Percentiles rank a stretch among this genome's conserved stretches.
Evolutionary conservation across 495 filamentous ascomycete species (phyloP).

Genomic region (Neurospora cerealis): DNA sequence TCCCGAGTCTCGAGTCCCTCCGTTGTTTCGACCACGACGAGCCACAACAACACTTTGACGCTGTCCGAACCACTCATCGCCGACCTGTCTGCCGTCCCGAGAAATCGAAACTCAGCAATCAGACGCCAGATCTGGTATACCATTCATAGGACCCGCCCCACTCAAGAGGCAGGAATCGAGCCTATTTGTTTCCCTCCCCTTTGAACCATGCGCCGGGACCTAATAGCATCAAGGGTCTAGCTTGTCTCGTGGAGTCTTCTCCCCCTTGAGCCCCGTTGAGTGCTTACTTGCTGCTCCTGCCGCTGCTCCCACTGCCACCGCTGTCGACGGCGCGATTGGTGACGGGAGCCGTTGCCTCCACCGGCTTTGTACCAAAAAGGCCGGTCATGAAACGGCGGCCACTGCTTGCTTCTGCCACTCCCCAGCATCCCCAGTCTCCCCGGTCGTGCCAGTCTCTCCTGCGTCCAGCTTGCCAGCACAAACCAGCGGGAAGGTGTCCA

Average conservation of each 20-base stretch:
- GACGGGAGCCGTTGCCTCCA: constrained; percentile 7
- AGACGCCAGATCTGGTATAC: background rate
- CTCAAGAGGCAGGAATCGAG: background rate
- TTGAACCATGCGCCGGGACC: constrained; percentile 9
- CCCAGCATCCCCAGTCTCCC: background rate
- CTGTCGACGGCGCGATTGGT: constrained; percentile 13
- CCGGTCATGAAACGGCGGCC: constrained; percentile 6
- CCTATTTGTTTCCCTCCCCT: background rate
- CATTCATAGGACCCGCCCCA: background rate
- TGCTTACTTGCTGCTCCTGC: background rate
- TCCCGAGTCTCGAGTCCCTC: background rate
- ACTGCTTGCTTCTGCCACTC: constrained; percentile 8
- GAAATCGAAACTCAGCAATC: background rate
- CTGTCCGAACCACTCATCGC: background rate
- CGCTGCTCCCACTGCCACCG: background rate
- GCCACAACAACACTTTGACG: background rate
- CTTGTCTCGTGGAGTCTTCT: constrained; percentile 1
- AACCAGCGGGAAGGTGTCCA: constrained; percentile 2
- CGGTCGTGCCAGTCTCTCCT: background rate
- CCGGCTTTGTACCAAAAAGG: constrained; percentile 5
- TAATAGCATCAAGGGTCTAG: background rate
- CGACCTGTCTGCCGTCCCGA: background rate
- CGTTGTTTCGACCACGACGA: background rate
- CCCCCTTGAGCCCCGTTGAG: background rate
- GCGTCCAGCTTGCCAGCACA: background rate